phyloP scores from a whole-genome alignment of 768 basidiomycete genomes.

The Mycena chlorophos region DNA sequence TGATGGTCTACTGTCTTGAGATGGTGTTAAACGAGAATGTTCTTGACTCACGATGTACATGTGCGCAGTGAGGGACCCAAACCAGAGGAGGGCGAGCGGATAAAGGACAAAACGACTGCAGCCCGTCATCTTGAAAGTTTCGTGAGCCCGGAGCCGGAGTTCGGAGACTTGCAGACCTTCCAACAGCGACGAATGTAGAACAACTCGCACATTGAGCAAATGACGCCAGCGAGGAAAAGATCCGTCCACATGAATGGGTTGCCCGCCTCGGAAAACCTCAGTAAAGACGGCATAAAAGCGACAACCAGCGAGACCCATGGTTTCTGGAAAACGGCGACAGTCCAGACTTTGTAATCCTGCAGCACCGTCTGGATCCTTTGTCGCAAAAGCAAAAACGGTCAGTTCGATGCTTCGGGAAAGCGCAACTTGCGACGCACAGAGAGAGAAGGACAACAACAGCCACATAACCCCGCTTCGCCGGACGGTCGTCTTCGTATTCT shows the following conservation, averaged over 20 bases:
- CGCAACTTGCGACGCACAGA: constrained; percentile 32
- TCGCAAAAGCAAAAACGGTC: neutral
- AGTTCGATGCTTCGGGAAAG: neutral
- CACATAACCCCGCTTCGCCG: constrained; percentile 44
- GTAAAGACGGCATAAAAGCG: neutral
- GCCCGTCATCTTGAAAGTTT: constrained; percentile 39
- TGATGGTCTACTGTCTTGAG: constrained; percentile 4
- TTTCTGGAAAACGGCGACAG: constrained; percentile 31
- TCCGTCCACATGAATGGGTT: constrained; percentile 46
- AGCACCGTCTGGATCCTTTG: constrained; percentile 41
- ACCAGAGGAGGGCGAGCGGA: constrained; percentile 35
- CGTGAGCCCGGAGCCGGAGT: neutral
- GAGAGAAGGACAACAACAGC: constrained; percentile 41
- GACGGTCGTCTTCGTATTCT: constrained; percentile 45
- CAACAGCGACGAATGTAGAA: constrained; percentile 54
- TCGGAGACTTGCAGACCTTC: constrained; percentile 37
- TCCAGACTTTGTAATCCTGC: constrained; percentile 45
- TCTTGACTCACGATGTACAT: constrained; percentile 36
- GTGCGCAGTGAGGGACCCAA: constrained; percentile 39
- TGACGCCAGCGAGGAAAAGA: constrained; percentile 48
- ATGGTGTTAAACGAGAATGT: neutral
- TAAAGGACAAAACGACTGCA: constrained; percentile 37
- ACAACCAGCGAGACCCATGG: constrained; percentile 43
- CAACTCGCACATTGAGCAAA: constrained; percentile 47
- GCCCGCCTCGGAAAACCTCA: constrained; percentile 29